These are phyloP conservation scores for Coemansia sp. DNA, from an alignment of 192 early-diverging fungal species.

Conservation along the genomic window DNA sequence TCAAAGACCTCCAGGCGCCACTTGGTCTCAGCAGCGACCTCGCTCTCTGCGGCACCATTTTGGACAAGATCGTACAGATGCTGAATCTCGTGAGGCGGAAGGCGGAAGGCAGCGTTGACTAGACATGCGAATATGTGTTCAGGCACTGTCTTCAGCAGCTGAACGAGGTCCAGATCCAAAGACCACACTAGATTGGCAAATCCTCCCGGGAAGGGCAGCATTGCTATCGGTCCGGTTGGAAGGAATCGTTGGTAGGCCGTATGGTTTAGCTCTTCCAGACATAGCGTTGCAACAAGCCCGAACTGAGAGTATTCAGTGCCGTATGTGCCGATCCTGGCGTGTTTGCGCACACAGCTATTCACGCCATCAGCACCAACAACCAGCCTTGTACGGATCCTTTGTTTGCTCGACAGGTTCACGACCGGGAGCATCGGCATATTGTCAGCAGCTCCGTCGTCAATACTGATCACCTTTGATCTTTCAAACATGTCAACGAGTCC, in stretches of 20 bases:
- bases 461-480: constrained; percentile 62
- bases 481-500: constrained; percentile 65
- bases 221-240: constrained; percentile 88
- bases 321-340: constrained; percentile 75
- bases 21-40: constrained; percentile 59
- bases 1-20: constrained; percentile 65
- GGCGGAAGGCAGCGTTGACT: constrained; percentile 80
- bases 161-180: constrained; percentile 62
- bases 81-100: constrained; percentile 68
- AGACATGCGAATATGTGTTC: constrained; percentile 62
- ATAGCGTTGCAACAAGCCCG: constrained; percentile 78
- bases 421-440: constrained; percentile 61
- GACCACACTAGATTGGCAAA: constrained; percentile 91
- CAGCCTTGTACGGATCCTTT: constrained; percentile 65
- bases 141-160: constrained; percentile 63
- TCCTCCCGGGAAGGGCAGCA: constrained; percentile 67
- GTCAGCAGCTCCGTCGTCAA: constrained; percentile 23
- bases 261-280: constrained; percentile 62
- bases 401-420: constrained; percentile 68
- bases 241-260: constrained; percentile 95
- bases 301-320: constrained; percentile 87
- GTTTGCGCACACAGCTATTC: constrained; percentile 79
- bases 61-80: constrained; percentile 62
- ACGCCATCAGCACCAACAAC: constrained; percentile 88
- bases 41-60: constrained; percentile 46